A percentile compares a stretch with the other conserved stretches of the same genome.
Evolutionary conservation across 768 basidiomycete species (phyloP).

Genomic region (Epithele typhae): DNA sequence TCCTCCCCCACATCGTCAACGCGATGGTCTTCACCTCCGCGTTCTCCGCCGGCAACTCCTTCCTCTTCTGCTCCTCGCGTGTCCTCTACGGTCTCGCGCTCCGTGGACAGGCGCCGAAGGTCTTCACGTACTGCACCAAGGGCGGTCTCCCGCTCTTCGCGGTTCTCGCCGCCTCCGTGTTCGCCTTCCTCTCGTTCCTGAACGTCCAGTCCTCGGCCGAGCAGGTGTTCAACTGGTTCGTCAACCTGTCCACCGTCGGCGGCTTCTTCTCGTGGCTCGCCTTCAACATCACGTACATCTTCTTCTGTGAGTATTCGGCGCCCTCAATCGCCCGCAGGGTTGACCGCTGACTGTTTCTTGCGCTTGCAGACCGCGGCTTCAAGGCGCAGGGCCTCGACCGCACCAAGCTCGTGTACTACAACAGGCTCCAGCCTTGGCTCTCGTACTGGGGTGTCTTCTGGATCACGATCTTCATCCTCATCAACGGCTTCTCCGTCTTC

Average conservation of each 20-base stretch:
- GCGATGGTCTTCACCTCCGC: slow-evolving; percentile 67
- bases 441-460: slow-evolving; percentile 70
- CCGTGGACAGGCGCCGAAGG: slow-evolving; percentile 34
- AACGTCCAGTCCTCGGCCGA: slow-evolving; percentile 50
- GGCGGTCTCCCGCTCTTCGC: slow-evolving; percentile 45
- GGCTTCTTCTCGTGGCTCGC: slow-evolving; percentile 67
- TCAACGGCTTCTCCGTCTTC: slow-evolving; percentile 57
- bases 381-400: slow-evolving; percentile 62
- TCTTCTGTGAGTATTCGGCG: slow-evolving; percentile 48
- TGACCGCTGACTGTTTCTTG: not conserved
- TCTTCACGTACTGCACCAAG: slow-evolving; percentile 45
- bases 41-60: slow-evolving; percentile 69
- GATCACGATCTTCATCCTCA: slow-evolving; percentile 55
- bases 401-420: slow-evolving; percentile 57
- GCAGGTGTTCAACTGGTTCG: slow-evolving; percentile 69
- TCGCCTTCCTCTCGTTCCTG: slow-evolving; percentile 57
- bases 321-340: not conserved
- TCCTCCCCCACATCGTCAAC: slow-evolving; percentile 52
- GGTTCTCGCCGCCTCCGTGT: slow-evolving; percentile 30
- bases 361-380: slow-evolving; percentile 53
- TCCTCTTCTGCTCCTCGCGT: slow-evolving; percentile 50
- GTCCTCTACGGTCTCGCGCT: slow-evolving; percentile 34
- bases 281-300: slow-evolving; percentile 69
- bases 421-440: slow-evolving; percentile 59
- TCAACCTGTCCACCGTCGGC: slow-evolving; percentile 60